phyloP scores from a whole-genome alignment of 306 rosid genomes.

The Fagus crenata region DNA sequence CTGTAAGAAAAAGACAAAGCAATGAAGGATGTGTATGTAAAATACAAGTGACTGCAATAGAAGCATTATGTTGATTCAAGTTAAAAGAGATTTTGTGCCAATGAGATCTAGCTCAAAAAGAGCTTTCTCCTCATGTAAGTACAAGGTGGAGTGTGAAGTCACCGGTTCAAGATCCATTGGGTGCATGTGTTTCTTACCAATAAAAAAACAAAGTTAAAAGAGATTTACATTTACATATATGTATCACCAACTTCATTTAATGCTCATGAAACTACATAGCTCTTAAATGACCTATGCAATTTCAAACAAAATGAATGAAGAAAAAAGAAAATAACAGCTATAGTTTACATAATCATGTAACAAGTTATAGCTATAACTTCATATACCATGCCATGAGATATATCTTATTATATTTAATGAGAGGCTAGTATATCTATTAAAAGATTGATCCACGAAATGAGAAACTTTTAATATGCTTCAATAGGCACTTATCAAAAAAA shows the following conservation, averaged over 20 bases:
- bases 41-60: background rate
- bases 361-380: background rate
- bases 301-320: background rate
- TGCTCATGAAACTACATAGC: background rate
- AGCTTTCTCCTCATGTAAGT: too few species aligned
- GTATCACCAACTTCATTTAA: slow-evolving; percentile 1
- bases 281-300: background rate
- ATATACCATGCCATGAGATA: background rate
- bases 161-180: too few species aligned
- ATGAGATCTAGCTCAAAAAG: too few species aligned
- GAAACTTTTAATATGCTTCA: background rate
- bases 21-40: slow-evolving; percentile 1
- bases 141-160: too few species aligned
- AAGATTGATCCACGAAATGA: background rate
- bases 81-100: too few species aligned
- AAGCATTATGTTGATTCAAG: background rate
- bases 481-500: background rate
- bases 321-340: background rate
- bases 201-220: too few species aligned
- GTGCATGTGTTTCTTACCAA: too few species aligned
- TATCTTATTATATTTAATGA: background rate
- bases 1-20: slow-evolving; percentile 44
- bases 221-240: background rate
- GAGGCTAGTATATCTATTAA: background rate
- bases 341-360: background rate